A percentile compares a stretch with the other conserved stretches of the same genome.
Evolutionary conservation across 192 early-diverging fungal species (phyloP).

Genomic region (Spinellus fusiger): DNA sequence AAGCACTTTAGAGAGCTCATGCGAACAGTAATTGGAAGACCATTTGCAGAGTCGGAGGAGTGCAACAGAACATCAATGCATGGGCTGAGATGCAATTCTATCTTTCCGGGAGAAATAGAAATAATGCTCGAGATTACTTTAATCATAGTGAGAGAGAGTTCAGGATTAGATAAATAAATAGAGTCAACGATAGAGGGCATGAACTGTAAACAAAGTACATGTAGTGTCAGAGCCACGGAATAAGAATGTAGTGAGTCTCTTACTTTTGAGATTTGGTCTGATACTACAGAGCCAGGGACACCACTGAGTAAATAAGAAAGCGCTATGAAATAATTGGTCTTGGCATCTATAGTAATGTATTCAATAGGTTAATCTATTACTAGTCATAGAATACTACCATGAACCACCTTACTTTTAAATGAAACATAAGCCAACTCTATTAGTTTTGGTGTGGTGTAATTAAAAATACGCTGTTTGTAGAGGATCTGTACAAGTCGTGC

Average conservation of each 20-base stretch:
- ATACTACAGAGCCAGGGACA: slow-evolving; percentile 72
- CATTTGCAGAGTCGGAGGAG: neutral
- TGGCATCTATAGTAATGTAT: slow-evolving; percentile 33
- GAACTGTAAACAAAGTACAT: slow-evolving; percentile 36
- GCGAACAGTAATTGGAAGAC: slow-evolving; percentile 41
- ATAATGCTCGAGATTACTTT: slow-evolving; percentile 65
- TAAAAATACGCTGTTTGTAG: slow-evolving; percentile 81
- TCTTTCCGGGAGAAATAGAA: slow-evolving; percentile 48
- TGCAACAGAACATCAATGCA: slow-evolving; percentile 10
- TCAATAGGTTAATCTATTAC: neutral
- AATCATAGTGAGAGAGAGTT: slow-evolving; percentile 62
- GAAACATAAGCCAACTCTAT: slow-evolving; percentile 32
- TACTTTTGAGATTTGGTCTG: slow-evolving; percentile 63
- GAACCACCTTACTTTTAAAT: neutral
- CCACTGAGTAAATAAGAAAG: slow-evolving; percentile 73
- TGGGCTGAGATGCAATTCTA: slow-evolving; percentile 3
- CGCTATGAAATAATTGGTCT: slow-evolving; percentile 67
- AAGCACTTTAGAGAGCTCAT: slow-evolving; percentile 63
- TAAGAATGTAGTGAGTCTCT: neutral
- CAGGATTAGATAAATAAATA: slow-evolving; percentile 51
- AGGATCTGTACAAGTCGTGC: slow-evolving; percentile 47
- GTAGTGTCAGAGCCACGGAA: neutral
- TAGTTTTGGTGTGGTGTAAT: slow-evolving; percentile 60
- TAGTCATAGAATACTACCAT: slow-evolving; percentile 5
- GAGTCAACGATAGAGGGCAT: slow-evolving; percentile 76